Evolutionary conservation across 2,329 filamentous ascomycete species (phyloP).

Genomic region (Herpotrichia juniperi): DNA sequence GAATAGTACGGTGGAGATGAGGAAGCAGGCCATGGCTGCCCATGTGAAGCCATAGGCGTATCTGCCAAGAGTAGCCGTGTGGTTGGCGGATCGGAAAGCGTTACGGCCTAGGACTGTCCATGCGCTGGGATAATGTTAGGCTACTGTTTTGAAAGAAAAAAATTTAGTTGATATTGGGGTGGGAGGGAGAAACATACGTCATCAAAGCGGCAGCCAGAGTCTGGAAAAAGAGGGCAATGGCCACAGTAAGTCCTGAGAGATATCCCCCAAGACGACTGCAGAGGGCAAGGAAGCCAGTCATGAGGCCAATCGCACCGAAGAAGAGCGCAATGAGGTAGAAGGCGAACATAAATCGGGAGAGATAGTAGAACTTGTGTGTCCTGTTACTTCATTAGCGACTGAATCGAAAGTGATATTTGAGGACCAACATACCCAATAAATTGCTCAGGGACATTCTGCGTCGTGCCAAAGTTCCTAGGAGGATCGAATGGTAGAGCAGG

Average conservation of each 20-base stretch:
- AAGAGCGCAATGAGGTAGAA: conserved; percentile 86
- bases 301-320: conserved; percentile 73
- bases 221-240: conserved; percentile 72
- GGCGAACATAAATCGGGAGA: conserved; percentile 92
- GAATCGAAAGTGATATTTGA: neutral
- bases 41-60: conserved; percentile 76
- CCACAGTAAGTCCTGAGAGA: conserved; percentile 64
- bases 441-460: conserved; percentile 56
- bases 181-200: conserved; percentile 68
- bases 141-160: neutral
- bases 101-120: conserved; percentile 74
- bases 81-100: conserved; percentile 63
- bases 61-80: conserved; percentile 65
- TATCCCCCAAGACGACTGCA: conserved; percentile 74
- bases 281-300: conserved; percentile 71
- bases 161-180: no score
- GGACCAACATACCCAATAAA: conserved; percentile 59
- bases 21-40: conserved; percentile 70
- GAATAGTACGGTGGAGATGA: conserved; percentile 72
- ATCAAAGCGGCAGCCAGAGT: conserved; percentile 71
- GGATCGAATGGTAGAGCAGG: conserved; percentile 72
- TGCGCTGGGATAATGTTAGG: conserved; percentile 51
- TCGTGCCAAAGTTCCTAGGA: conserved; percentile 65
- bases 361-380: conserved; percentile 74
- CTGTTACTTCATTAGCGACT: conserved; percentile 3